A percentile compares a stretch with the other conserved stretches of the same genome.
Conservation (phyloP, 257 asterid genomes). For the Prunella vulgaris region DNA sequence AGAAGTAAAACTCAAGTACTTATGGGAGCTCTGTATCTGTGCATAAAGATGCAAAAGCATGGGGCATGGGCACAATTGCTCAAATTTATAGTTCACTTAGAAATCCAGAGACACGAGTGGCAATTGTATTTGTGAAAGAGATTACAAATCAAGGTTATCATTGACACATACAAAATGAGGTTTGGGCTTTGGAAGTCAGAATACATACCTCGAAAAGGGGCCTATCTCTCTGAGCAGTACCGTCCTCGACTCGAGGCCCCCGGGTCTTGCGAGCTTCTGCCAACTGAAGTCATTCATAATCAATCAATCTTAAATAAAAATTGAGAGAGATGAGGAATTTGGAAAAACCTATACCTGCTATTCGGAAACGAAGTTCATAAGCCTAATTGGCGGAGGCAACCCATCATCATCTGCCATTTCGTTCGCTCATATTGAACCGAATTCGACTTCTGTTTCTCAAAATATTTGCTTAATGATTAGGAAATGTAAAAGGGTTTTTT, state of each 20-base stretch:
- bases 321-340: background rate
- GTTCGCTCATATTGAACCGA: too few species aligned
- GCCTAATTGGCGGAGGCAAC: constrained; percentile 53
- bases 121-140: background rate
- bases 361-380: constrained; percentile 88
- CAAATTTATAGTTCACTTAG: too few species aligned
- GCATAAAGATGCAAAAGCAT: background rate
- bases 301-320: background rate
- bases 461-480: too few species aligned
- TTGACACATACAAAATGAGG: background rate
- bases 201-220: constrained; percentile 91
- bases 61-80: background rate
- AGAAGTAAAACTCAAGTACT: background rate
- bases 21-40: too few species aligned
- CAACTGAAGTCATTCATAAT: constrained; percentile 44
- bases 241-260: constrained; percentile 90
- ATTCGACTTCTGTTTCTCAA: too few species aligned
- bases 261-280: constrained; percentile 68
- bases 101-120: background rate
- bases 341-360: constrained; percentile 67
- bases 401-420: constrained; percentile 59
- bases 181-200: too few species aligned
- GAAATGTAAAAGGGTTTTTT: too few species aligned
- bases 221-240: constrained; percentile 96
- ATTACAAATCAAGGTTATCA: too few species aligned